phyloP scores from a whole-genome alignment of 2,329 filamentous ascomycete genomes.

The Calonectria pseudoreteaudii region DNA sequence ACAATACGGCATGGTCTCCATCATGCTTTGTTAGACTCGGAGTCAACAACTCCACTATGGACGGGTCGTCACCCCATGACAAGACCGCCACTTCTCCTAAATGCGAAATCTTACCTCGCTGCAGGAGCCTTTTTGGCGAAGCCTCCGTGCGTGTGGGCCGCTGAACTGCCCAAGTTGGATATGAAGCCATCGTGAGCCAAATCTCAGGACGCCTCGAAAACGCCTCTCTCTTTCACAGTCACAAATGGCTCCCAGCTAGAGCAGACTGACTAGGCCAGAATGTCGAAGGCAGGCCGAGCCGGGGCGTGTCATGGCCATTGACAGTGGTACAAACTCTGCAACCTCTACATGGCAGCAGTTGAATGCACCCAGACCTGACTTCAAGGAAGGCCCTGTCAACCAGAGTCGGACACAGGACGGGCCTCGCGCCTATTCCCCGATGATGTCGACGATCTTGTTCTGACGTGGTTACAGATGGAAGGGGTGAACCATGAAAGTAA shows the following conservation, averaged over 20 bases:
- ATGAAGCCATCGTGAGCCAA: constrained; percentile 4
- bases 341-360: not conserved
- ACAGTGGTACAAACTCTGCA: not conserved
- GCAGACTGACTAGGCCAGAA: not conserved
- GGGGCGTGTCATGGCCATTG: not conserved
- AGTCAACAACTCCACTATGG: not conserved
- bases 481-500: not conserved
- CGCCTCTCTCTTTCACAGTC: not conserved
- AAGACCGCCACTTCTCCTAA: not conserved
- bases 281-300: not conserved
- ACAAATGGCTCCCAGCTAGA: not conserved
- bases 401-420: not conserved
- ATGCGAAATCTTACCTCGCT: not conserved
- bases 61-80: not conserved
- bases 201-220: not conserved
- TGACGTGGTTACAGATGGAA: not conserved
- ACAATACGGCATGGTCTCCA: constrained; percentile 22
- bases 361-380: not conserved
- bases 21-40: constrained; percentile 15
- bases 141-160: not conserved
- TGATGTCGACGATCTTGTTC: not conserved
- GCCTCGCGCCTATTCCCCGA: constrained; percentile 2
- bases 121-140: not conserved
- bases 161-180: not conserved
- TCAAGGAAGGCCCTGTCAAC: not conserved